These are phyloP conservation scores for Pisolithus orientalis DNA, from an alignment of 768 basidiomycete genomes.

Conservation along the genomic window DNA sequence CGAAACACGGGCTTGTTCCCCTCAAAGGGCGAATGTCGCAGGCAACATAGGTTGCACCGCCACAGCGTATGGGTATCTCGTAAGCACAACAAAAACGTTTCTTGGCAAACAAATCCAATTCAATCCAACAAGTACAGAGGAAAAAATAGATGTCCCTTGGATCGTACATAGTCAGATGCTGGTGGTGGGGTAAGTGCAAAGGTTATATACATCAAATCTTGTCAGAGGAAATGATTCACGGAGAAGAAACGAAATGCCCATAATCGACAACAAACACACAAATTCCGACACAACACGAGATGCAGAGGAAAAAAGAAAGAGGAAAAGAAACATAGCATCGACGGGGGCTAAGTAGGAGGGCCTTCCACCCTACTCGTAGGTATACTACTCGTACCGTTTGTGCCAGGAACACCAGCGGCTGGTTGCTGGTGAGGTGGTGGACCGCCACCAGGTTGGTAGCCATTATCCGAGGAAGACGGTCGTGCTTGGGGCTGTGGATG, in stretches of 20 bases:
- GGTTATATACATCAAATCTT: constrained; percentile 26
- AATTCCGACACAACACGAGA: constrained; percentile 8
- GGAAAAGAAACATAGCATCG: background rate
- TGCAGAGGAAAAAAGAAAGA: constrained; percentile 1
- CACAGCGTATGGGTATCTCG: background rate
- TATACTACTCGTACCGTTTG: constrained; percentile 37
- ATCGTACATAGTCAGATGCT: background rate
- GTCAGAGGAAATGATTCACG: constrained; percentile 17
- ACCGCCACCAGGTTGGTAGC: constrained; percentile 39
- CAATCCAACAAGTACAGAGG: background rate
- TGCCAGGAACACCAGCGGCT: constrained; percentile 27
- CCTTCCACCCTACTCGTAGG: constrained; percentile 37
- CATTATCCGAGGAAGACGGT: constrained; percentile 58
- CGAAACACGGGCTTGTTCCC: background rate
- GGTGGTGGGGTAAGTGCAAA: constrained; percentile 7
- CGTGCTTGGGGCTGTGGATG: constrained; percentile 41
- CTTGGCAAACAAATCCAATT: background rate
- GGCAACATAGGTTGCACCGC: background rate
- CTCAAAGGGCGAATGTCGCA: background rate
- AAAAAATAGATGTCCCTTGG: background rate
- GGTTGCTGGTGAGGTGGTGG: constrained; percentile 20
- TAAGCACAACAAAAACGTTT: background rate
- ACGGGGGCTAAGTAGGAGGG: constrained; percentile 28
- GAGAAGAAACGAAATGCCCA: constrained; percentile 19
- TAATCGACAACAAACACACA: constrained; percentile 14